phyloP scores from a whole-genome alignment of 2,329 filamentous ascomycete genomes.

The Colletotrichum liaoningense region DNA sequence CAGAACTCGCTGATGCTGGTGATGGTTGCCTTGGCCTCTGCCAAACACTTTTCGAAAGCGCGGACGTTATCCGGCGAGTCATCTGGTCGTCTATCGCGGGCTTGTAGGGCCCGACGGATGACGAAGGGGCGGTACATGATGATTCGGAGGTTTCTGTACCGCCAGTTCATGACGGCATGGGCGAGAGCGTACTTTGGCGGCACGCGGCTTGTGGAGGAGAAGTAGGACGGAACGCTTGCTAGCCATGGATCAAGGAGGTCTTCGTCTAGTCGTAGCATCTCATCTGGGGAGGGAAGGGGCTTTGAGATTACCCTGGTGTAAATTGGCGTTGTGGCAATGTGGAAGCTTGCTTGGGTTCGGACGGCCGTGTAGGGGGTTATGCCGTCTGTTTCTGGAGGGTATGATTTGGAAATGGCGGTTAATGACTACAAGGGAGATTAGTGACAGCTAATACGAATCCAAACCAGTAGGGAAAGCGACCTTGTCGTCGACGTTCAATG shows the following conservation, averaged over 20 bases:
- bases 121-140: slow-evolving; percentile 61
- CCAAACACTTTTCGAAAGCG: slow-evolving; percentile 47
- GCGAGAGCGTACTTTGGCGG: slow-evolving; percentile 51
- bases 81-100: slow-evolving; percentile 11
- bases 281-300: slow-evolving; percentile 52
- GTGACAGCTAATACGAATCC: not conserved
- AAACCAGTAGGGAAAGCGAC: not conserved
- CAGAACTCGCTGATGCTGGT: slow-evolving; percentile 52
- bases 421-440: slow-evolving; percentile 33
- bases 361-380: slow-evolving; percentile 58
- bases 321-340: slow-evolving; percentile 55
- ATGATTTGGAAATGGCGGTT: slow-evolving; percentile 47
- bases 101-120: slow-evolving; percentile 48
- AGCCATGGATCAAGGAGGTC: slow-evolving; percentile 52
- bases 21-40: slow-evolving; percentile 54
- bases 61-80: slow-evolving; percentile 29
- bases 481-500: slow-evolving; percentile 46
- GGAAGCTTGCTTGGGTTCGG: slow-evolving; percentile 55
- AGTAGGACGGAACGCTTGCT: slow-evolving; percentile 49
- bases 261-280: slow-evolving; percentile 54
- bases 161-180: slow-evolving; percentile 56
- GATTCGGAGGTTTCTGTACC: slow-evolving; percentile 57
- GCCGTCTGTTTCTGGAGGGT: slow-evolving; percentile 48
- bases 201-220: slow-evolving; percentile 45
- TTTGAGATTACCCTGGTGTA: slow-evolving; percentile 59